Percentiles rank a stretch among this genome's conserved stretches.
These are phyloP conservation scores for Petunia axillaris DNA, from an alignment of 257 asterid genomes.

Conservation along the genomic window DNA sequence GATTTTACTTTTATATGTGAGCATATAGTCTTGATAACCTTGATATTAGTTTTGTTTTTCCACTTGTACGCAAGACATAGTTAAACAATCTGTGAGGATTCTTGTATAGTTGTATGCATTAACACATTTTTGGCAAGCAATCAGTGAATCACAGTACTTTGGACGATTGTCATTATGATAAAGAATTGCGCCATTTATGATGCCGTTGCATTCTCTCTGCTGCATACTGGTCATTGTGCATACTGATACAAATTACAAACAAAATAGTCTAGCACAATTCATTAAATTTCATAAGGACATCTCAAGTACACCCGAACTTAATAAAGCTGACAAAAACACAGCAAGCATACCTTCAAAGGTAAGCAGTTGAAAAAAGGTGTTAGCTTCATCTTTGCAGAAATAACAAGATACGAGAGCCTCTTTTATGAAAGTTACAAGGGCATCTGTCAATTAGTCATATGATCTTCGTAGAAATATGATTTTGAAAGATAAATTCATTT, in stretches of 20 bases:
- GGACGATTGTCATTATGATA: background rate
- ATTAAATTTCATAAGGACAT: background rate
- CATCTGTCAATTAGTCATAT: background rate
- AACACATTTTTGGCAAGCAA: background rate
- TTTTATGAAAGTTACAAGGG: background rate
- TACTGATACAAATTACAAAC: background rate
- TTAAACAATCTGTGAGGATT: background rate
- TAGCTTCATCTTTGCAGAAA: background rate
- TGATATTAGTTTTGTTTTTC: background rate
- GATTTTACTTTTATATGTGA: background rate
- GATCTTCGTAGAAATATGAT: background rate
- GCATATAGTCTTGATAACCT: background rate
- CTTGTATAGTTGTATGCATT: background rate
- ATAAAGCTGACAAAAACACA: background rate
- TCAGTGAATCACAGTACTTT: background rate
- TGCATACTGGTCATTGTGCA: background rate
- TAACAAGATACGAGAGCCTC: background rate
- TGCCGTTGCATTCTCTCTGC: background rate
- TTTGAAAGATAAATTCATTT: background rate
- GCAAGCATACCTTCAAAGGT: background rate
- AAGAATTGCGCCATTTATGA: background rate
- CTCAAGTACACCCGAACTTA: background rate
- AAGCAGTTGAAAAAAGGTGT: background rate
- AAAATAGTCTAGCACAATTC: background rate
- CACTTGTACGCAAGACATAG: background rate